Evolutionary conservation across 495 filamentous ascomycete genomes (phyloP).

Genomic region (Chaetomium fimeti): DNA sequence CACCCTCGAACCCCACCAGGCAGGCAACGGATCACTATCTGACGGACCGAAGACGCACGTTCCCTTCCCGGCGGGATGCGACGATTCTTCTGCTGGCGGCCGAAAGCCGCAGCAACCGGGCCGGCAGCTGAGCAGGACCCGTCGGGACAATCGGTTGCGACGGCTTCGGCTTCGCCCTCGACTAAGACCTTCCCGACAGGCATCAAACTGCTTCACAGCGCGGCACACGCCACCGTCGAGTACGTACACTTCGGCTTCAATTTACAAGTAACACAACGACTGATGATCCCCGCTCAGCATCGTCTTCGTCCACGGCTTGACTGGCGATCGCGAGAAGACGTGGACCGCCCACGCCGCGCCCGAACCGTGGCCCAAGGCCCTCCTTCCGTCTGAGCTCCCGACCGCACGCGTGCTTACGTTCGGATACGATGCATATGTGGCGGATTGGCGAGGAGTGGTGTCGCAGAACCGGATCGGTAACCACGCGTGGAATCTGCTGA

Average conservation of each 20-base stretch:
- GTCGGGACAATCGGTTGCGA: neutral
- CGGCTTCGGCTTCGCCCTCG: neutral
- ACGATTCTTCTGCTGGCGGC: constrained; percentile 13
- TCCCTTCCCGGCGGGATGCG: neutral
- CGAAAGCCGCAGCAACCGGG: constrained; percentile 10
- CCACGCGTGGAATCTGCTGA: constrained; percentile 31
- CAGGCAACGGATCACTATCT: constrained; percentile 11
- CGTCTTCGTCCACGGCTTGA: constrained; percentile 16
- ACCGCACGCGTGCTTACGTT: constrained; percentile 12
- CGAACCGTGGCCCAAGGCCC: constrained; percentile 12
- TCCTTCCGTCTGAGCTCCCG: constrained; percentile 18
- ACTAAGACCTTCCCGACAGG: constrained; percentile 13
- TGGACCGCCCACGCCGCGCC: constrained; percentile 11
- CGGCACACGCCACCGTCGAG: constrained; percentile 13
- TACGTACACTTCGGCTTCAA: neutral
- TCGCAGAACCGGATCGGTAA: constrained; percentile 27
- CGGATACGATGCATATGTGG: constrained; percentile 22
- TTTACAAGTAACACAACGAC: neutral
- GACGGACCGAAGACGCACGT: constrained; percentile 14
- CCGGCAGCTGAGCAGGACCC: constrained; percentile 5
- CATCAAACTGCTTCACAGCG: constrained; percentile 6
- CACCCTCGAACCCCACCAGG: constrained; percentile 6
- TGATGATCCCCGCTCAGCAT: constrained; percentile 11
- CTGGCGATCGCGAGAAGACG: constrained; percentile 14
- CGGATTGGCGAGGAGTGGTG: constrained; percentile 22